Percentiles rank a stretch among this genome's conserved stretches.
phyloP scores from a whole-genome alignment of 148 eudicot genomes.

The Rhododendron henanense region DNA sequence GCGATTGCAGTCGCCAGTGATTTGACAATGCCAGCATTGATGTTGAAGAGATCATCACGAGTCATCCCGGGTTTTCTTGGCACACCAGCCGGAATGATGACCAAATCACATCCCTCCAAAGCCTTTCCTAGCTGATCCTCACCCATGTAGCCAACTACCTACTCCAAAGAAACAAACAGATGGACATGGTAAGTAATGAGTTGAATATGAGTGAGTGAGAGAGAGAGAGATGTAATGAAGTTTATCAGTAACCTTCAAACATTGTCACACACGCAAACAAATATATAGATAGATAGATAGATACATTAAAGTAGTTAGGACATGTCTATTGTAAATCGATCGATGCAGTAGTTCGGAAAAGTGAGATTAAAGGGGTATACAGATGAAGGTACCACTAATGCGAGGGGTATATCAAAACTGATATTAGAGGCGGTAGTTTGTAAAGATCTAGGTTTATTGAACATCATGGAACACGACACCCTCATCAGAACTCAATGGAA shows the following conservation, averaged over 20 bases:
- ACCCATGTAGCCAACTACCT: slow-evolving; percentile 65
- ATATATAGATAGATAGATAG: not conserved
- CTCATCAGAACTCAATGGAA: not conserved
- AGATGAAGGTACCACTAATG: not conserved
- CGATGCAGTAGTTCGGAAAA: not conserved
- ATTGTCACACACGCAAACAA: not conserved
- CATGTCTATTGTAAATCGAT: not conserved
- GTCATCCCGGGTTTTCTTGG: slow-evolving; percentile 99
- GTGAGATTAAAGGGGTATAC: not conserved
- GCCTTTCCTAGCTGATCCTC: slow-evolving; percentile 68
- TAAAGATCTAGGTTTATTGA: not conserved
- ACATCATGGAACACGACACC: not conserved
- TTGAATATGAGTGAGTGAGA: not conserved
- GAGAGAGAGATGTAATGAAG: not conserved
- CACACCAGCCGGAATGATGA: slow-evolving; percentile 96
- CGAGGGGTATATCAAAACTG: not conserved
- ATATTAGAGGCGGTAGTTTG: not conserved
- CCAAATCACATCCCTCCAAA: slow-evolving; percentile 77
- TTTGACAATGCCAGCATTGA: slow-evolving; percentile 96
- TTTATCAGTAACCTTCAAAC: not conserved
- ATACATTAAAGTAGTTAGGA: not conserved
- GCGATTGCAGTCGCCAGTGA: slow-evolving; percentile 67
- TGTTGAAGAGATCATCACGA: slow-evolving; percentile 94
- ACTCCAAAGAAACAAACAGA: slow-evolving; percentile 6
- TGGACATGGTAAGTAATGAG: not conserved